phyloP scores from a whole-genome alignment of 345 rosid genomes.

The Pistacia vera region DNA sequence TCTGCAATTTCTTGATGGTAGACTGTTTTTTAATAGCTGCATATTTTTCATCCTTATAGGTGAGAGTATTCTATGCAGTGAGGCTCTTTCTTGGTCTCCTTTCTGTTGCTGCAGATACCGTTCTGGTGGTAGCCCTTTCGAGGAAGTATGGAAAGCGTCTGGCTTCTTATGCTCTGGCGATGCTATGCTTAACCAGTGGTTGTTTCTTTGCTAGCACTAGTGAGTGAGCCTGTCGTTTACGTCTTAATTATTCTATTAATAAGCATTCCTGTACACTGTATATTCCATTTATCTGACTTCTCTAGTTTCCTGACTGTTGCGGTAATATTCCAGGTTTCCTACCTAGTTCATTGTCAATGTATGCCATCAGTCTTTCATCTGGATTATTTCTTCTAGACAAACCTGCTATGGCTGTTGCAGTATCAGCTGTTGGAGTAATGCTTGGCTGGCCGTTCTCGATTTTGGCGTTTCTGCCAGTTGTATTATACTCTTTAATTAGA shows the following conservation, averaged over 20 bases:
- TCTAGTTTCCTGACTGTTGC: constrained; percentile 3
- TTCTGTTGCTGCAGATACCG: constrained; percentile 80
- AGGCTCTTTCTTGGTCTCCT: constrained; percentile 85
- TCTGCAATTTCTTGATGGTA: neutral
- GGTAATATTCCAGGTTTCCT: constrained; percentile 67
- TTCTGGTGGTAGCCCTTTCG: constrained; percentile 86
- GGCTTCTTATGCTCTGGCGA: constrained; percentile 87
- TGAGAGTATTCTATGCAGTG: constrained; percentile 91
- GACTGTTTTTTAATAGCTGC: neutral
- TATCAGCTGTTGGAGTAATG: constrained; percentile 77
- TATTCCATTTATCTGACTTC: neutral
- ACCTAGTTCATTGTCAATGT: constrained; percentile 99
- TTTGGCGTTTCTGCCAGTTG: constrained; percentile 87
- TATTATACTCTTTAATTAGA: constrained; percentile 60
- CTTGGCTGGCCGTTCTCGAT: constrained; percentile 99
- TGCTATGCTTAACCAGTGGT: constrained; percentile 97
- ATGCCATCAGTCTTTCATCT: constrained; percentile 90
- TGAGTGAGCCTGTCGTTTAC: constrained; percentile 40
- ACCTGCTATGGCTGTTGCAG: constrained; percentile 69
- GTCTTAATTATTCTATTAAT: neutral
- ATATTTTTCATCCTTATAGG: constrained; percentile 43
- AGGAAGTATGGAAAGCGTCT: constrained; percentile 91
- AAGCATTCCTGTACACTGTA: constrained; percentile 2
- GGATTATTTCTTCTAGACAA: constrained; percentile 89
- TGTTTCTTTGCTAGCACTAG: constrained; percentile 99